Evolutionary conservation across 352 stramenopile genomes (phyloP).

Genomic region (Pythium sp.): DNA sequence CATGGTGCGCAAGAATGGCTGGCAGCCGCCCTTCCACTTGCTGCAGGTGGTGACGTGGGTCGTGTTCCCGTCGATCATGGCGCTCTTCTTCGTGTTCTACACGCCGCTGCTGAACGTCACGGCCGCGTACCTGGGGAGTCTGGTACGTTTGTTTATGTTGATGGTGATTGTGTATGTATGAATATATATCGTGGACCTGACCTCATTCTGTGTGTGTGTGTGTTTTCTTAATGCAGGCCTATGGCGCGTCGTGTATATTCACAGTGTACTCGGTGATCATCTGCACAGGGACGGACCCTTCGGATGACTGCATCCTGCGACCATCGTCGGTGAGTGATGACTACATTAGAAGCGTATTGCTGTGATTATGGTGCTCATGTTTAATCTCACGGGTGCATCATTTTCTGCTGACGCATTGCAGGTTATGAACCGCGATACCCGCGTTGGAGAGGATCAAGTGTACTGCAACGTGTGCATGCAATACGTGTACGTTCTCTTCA

Average conservation of each 20-base stretch:
- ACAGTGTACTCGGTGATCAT: conserved; percentile 49
- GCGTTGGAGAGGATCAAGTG: conserved; percentile 43
- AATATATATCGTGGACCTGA: neutral
- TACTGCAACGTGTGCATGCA: conserved; percentile 89
- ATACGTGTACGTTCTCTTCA: conserved; percentile 68
- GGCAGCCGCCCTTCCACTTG: conserved; percentile 76
- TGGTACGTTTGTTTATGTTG: conserved; percentile 24
- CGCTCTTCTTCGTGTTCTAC: conserved; percentile 82
- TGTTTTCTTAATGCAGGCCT: conserved; percentile 23
- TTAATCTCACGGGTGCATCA: neutral
- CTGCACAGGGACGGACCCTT: conserved; percentile 76
- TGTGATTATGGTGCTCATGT: neutral
- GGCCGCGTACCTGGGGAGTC: conserved; percentile 42
- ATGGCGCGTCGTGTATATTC: conserved; percentile 46
- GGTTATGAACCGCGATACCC: conserved; percentile 17
- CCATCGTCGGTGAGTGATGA: conserved; percentile 47
- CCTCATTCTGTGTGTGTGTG: neutral
- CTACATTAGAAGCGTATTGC: neutral
- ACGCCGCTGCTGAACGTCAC: conserved; percentile 59
- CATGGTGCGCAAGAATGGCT: conserved; percentile 77
- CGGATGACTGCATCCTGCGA: conserved; percentile 68
- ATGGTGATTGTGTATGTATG: neutral
- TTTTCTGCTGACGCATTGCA: neutral
- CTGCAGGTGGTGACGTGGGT: conserved; percentile 83
- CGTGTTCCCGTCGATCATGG: conserved; percentile 76